Base-by-base conservation (phyloP, 1,284 basidiomycete species). In the Rhodotorula sp. region DNA sequence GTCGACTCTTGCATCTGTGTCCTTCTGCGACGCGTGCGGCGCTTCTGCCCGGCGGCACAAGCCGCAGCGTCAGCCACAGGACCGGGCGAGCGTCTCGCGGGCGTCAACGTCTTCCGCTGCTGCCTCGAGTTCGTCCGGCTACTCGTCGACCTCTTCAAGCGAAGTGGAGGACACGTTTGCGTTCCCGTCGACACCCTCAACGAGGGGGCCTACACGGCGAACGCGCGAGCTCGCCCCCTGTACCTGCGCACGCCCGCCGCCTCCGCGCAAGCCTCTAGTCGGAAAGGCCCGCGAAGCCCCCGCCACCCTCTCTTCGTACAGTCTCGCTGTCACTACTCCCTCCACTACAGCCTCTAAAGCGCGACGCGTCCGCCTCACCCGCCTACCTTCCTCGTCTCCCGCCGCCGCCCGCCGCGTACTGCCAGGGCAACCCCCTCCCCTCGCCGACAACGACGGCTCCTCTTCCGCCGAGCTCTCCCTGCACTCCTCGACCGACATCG, bases 401-500 rank as follows among this genome's bases (percentile, higher is more conserved):
- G 3, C 61, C 39, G 21, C 19, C 21, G n/a, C 21, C 1, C 53
- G 12, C 19, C 32, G 32, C 29, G 50, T 13, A 29, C 7, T n/a
- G 7, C 44, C 44, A 8, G 13, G 21, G 44, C 44, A 21, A 39
- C 7, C 19, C 15, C n/a, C 8, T 25, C 6, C 7, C 39, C 21
- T 34, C 36, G 4, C 15, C 21, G 9, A n/a, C 19, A 4, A 55
- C 34, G 29, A 51, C 32, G n/a, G 13, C 37, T 25, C n/a, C 27
- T 51, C 50, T 7, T 9, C 7, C n/a, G 51, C 17, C 57, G 50
- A 60, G 25, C 62, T 64, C 41, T 54, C 70, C 1, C 58, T 71
- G 19, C 65, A 71, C 37, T 62, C 57, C 21, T 63, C 63, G 46
- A 71, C 65, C 57, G 70, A 71, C 36, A 37, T 71, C 44, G 70